Conservation (phyloP, 331 rosid species). For the Erythrophleum ivorense region DNA sequence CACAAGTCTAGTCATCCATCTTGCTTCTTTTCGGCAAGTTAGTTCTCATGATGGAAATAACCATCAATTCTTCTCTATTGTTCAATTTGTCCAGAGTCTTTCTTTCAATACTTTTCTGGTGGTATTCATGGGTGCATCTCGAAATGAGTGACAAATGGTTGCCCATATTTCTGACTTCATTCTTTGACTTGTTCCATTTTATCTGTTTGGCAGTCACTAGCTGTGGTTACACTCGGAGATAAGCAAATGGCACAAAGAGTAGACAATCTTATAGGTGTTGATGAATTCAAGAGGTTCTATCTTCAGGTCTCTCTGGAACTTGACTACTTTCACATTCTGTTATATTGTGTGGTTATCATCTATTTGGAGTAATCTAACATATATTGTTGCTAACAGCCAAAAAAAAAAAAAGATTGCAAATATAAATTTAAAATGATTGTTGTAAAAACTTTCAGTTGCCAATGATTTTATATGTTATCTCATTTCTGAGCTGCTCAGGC, state of each 20-base stretch:
- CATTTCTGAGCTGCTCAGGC: conserved; percentile 7
- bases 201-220: conserved; percentile 72
- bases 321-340: conserved; percentile 24
- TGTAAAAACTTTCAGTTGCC: background rate
- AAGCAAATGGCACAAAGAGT: conserved; percentile 95
- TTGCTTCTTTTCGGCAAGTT: conserved; percentile 33
- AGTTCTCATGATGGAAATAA: conserved; percentile 20
- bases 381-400: background rate
- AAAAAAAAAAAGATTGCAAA: background rate
- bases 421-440: background rate
- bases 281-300: conserved; percentile 88
- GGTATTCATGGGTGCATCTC: conserved; percentile 36
- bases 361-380: conserved; percentile 19
- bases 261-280: conserved; percentile 81
- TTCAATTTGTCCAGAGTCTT: background rate
- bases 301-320: conserved; percentile 74
- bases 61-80: conserved; percentile 5
- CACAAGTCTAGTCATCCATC: conserved; percentile 6
- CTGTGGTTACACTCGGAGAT: conserved; percentile 94
- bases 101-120: conserved; percentile 22
- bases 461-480: background rate
- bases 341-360: conserved; percentile 11
- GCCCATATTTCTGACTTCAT: conserved; percentile 26
- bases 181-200: conserved; percentile 16
- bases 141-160: conserved; percentile 33